Evolutionary conservation across 768 basidiomycete genomes (phyloP).

Genomic region (Nevesoporus exiguus): DNA sequence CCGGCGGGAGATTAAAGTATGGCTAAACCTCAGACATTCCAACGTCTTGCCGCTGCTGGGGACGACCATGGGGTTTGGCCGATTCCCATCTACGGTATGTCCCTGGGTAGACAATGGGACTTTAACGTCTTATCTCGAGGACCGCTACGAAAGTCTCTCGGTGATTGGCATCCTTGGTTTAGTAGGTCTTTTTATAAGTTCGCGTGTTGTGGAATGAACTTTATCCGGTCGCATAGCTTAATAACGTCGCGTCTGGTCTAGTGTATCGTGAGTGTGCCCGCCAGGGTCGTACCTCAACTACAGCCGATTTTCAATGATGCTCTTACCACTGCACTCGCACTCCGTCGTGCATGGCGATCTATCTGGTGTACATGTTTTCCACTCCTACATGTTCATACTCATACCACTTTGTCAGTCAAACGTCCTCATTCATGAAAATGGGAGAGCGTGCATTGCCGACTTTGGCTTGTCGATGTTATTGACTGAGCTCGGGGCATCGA

Average conservation of each 20-base stretch:
- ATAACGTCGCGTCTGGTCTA: background rate
- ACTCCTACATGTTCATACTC: background rate
- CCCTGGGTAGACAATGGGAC: no score
- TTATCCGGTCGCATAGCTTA: no score
- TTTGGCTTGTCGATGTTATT: slow-evolving; percentile 8
- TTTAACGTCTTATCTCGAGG: no score
- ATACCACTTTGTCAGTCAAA: slow-evolving; percentile 3
- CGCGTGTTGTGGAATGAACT: no score
- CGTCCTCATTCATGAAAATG: background rate
- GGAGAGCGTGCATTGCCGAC: background rate
- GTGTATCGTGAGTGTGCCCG: slow-evolving; percentile 1
- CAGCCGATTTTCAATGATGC: background rate
- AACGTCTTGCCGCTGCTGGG: no score
- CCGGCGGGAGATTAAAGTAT: no score
- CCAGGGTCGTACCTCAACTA: background rate
- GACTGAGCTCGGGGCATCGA: slow-evolving; percentile 1
- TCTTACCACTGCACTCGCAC: background rate
- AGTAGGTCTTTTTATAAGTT: no score
- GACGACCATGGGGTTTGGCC: no score
- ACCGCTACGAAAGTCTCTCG: no score
- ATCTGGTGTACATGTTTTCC: background rate
- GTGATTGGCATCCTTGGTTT: no score
- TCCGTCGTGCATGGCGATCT: slow-evolving; percentile 11
- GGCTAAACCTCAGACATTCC: no score
- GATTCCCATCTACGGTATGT: no score